These are phyloP conservation scores for Gossypium laxum DNA, from an alignment of 441 rosid species.

Conservation along the genomic window DNA sequence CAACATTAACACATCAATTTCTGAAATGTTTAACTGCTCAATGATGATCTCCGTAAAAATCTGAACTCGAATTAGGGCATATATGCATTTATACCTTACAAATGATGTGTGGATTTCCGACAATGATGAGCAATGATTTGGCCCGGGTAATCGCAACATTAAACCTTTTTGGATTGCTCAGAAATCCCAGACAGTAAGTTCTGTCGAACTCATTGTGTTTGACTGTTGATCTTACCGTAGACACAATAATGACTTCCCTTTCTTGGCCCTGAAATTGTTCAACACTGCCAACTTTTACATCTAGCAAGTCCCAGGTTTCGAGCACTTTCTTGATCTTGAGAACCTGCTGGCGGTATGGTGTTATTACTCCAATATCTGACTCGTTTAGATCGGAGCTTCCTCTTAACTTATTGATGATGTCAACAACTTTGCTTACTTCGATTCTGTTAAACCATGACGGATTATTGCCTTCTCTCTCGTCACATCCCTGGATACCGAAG, in stretches of 20 bases:
- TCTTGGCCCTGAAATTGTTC: slow-evolving; percentile 80
- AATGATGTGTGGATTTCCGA: slow-evolving; percentile 60
- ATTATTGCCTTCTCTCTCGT: slow-evolving; percentile 62
- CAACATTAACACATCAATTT: background rate
- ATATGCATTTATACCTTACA: slow-evolving; percentile 33
- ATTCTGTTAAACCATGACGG: slow-evolving; percentile 71
- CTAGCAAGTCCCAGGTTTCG: slow-evolving; percentile 30
- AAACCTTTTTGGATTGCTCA: slow-evolving; percentile 61
- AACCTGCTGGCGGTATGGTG: slow-evolving; percentile 64
- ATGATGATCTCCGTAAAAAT: background rate
- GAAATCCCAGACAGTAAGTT: slow-evolving; percentile 47
- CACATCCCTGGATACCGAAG: slow-evolving; percentile 57
- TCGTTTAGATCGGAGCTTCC: slow-evolving; percentile 28
- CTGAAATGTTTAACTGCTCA: background rate
- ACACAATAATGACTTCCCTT: slow-evolving; percentile 46
- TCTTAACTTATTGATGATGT: slow-evolving; percentile 33
- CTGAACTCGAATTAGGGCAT: background rate
- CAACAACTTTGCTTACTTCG: slow-evolving; percentile 58
- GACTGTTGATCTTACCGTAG: slow-evolving; percentile 53
- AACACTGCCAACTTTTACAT: slow-evolving; percentile 58
- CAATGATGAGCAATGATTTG: slow-evolving; percentile 39
- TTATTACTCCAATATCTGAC: slow-evolving; percentile 50
- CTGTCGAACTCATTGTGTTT: slow-evolving; percentile 54
- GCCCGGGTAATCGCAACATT: slow-evolving; percentile 64
- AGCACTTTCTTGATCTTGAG: slow-evolving; percentile 43